These are phyloP conservation scores for Piper betle DNA, from an alignment of 164 flowering plant genomes.

Conservation along the genomic window DNA sequence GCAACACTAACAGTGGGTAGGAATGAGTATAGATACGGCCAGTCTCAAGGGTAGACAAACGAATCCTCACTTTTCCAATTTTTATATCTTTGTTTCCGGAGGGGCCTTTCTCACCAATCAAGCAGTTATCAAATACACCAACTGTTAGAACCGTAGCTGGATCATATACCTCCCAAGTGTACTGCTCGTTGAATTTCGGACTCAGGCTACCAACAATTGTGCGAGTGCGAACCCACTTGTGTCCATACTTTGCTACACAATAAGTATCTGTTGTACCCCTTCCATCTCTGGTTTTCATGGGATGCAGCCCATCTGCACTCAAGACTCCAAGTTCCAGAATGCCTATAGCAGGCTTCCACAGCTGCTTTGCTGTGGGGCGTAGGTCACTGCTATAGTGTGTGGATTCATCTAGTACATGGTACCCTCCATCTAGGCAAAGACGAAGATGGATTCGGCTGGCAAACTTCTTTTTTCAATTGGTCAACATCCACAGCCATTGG, in stretches of 20 bases:
- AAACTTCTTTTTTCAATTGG: constrained; percentile 62
- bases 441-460: constrained; percentile 61
- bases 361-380: constrained; percentile 80
- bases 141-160: constrained; percentile 43
- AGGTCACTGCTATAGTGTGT: constrained; percentile 90
- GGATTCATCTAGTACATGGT: constrained; percentile 89
- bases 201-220: constrained; percentile 22
- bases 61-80: constrained; percentile 50
- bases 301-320: constrained; percentile 62
- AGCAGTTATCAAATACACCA: constrained; percentile 45
- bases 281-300: constrained; percentile 75
- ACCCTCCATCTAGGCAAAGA: constrained; percentile 88
- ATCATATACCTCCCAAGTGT: constrained; percentile 47
- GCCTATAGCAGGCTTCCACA: constrained; percentile 75
- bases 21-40: constrained; percentile 40
- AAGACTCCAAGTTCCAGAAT: constrained; percentile 71
- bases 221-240: constrained; percentile 42
- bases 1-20: constrained; percentile 35
- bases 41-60: constrained; percentile 39
- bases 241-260: constrained; percentile 69
- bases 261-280: constrained; percentile 76
- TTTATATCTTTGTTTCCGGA: constrained; percentile 18
- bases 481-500: constrained; percentile 57
- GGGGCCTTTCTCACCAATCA: constrained; percentile 13
- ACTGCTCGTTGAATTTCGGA: constrained; percentile 48